Base-by-base conservation (phyloP, 1,284 basidiomycete genomes). In the Tylopilus sp. region DNA sequence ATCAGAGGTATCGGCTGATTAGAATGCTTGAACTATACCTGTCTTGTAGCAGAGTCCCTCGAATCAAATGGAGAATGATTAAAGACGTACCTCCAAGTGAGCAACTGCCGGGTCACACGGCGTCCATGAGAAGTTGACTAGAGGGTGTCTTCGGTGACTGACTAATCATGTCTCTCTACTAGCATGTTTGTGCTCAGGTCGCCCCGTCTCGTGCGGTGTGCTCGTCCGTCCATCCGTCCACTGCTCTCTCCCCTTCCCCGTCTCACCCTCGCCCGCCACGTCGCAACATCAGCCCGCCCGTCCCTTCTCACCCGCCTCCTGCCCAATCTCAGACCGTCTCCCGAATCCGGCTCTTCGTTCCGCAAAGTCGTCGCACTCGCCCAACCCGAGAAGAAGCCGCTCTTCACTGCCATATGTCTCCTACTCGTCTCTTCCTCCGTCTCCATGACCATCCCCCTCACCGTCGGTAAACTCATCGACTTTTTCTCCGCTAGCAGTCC, bases 401-500 rank as follows among this genome's bases (percentile, higher is more conserved):
- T 97, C 29, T 71, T 85, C 0, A 84, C 89, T 38, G 95, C 95
- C 13, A 83, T 96, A 60, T 92, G 83, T 2, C 78, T 91, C 54
- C 81, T 92, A 19, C 74, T 92, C 36, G 82, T 91, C 22, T 94
- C 93, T 0, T 92, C 91, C 5, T 80, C 88, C 5, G 95, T 99
- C 18, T 94, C 95, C 13, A 94, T 99, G 89, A 92, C 92, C 29
- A 29, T 29, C 29, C 29, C 96, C 0, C 89, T 97, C 72, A 95
- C 95, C 1, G 91, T 97, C 71, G 96, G 96, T 32, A 94, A 91
- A 77, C 84, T 98, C 58, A 97, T 98, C 67, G 96, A 97, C 80
- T 96, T 94, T 79, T 98, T 97, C 80, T 91, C 95, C 1, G 81
- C 89, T 18, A 67, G 84, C 4, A 85, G 87, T 72, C 89, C 91